phyloP scores from a whole-genome alignment of 169 alveolate species.

The Fabrea salina region DNA sequence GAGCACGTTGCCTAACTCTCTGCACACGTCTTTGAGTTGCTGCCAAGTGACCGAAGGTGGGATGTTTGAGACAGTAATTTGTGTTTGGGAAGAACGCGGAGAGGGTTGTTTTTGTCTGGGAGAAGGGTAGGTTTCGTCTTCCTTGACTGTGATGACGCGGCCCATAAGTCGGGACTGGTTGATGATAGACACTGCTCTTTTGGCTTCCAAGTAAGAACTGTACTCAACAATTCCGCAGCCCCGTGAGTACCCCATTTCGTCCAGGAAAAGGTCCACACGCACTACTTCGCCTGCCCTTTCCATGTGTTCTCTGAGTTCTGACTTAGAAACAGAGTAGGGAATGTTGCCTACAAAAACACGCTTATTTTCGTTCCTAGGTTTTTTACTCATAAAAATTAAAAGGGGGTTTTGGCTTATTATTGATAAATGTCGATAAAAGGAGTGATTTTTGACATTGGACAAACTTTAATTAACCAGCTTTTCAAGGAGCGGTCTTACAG shows the following conservation, averaged over 20 bases:
- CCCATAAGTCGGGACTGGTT: conserved; percentile 38
- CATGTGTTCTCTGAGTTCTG: conserved; percentile 41
- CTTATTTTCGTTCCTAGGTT: too few species aligned
- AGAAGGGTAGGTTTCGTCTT: conserved; percentile 15
- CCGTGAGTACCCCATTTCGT: conserved; percentile 39
- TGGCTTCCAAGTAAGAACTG: conserved; percentile 16
- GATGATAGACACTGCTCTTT: conserved; percentile 28
- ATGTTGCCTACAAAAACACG: conserved; percentile 43
- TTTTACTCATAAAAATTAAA: too few species aligned
- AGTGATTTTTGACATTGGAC: conserved; percentile 30
- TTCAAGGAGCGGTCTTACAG: background rate
- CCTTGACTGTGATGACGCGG: conserved; percentile 36
- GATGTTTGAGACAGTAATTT: conserved; percentile 17
- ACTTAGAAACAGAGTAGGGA: conserved; percentile 27
- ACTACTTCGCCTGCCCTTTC: conserved; percentile 38
- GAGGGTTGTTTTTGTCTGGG: background rate
- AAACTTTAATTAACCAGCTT: conserved; percentile 6
- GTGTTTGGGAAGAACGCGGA: background rate
- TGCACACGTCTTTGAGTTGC: conserved; percentile 46
- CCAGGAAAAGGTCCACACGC: conserved; percentile 38
- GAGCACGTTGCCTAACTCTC: conserved; percentile 36
- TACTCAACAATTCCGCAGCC: conserved; percentile 53
- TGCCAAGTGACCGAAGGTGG: conserved; percentile 40
- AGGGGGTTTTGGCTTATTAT: too few species aligned
- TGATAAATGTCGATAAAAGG: conserved; percentile 24